Evolutionary conservation across 2,329 filamentous ascomycete genomes (phyloP), one percentile per base, ranked within the genome.

Genomic region (Aplosporella prunicola): DNA sequence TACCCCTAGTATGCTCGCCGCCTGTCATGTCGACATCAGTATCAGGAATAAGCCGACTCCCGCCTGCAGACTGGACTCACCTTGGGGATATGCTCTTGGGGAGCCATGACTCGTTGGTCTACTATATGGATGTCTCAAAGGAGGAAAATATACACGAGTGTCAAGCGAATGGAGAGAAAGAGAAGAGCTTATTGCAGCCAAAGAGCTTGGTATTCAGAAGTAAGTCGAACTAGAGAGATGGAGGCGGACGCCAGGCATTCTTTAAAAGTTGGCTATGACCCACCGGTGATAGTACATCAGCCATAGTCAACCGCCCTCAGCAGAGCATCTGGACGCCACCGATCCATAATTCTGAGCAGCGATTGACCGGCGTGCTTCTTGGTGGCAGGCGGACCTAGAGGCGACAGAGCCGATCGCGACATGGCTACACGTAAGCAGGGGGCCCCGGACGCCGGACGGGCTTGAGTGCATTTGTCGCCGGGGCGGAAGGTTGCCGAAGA

Each of bases 1-100:
- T 52, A 62, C 58, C 33, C 59, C 59, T 29, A 62, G 53, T 22
- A 61, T 46, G 41, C 55, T 57, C 29, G 59, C 59, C 40, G 57
- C 54, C 59, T 62, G 37, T 30, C 4, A 32, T n/a, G 20, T 31
- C 17, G n/a, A 37, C 3, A 31, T 58, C 35, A 60, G 53, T 36
- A 24, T 23, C 22, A 10, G 5, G 7, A 14, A 20, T 11, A 11
- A 26, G 27, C 14, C 9, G n/a, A n/a, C n/a, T n/a, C n/a, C n/a
- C n/a, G n/a, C n/a, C n/a, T n/a, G n/a, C n/a, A n/a, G n/a, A n/a
- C n/a, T n/a, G 15, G 15, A 16, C 23, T 7, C 32, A 41, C 39
- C 18, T 20, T 24, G 20, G 39, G 39, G 25, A 41, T 37, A 11
- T 41, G 16, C 28, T 37, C 33, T 33, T 41, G 39, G 23, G 39